Base-by-base conservation (phyloP, 2,329 filamentous ascomycete species). In the Pyrenophora tritici-repentis region DNA sequence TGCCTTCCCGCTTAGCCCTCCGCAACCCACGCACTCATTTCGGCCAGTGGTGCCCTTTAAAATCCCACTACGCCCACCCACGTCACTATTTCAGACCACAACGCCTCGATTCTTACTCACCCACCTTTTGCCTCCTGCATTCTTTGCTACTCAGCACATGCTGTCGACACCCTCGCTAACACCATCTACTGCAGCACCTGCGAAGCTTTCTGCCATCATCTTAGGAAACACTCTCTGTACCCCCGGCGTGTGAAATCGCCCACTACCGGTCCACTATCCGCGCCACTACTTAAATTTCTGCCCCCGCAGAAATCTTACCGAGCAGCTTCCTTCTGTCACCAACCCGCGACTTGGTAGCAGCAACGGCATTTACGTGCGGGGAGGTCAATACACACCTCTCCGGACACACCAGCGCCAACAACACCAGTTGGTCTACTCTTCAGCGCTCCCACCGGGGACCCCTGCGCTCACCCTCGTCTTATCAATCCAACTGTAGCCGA, bases 301-400 rank as follows among this genome's bases (percentile, higher is more conserved):
- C 42, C 40, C 18, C 18, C 24, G 54, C 38, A 54, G 51, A 50
- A 43, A 52, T 38, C 20, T 24, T 26, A 13, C 36, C 18, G 13
- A 26, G 17, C 37, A 53, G 36, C 14, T 34, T 29, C 13, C 18
- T 38, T 47, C 39, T 14, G 39, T 51, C 47, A 42, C 44, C 50
- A 41, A 52, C 45, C 50, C 49, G 42, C 51, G 41, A 45, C 57
- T 54, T 68, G 60, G 58, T 63, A 42, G 55, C 50, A 52, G 51
- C 50, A 56, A 53, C 47, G 49, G 44, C 31, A 34, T 53, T 55
- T 51, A 56, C 65, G 73, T 75, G 71, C 73, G 73, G 73, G 67
- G 73, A 74, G 73, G 73, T 72, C 58, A 58, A 53, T 42, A 62
- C 48, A 65, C 58, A 69, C 73, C 73, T 75, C 73, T 75, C 73